Evolutionary conservation across 352 stramenopile species (phyloP).

Genomic region (Pythium plurisporium): DNA sequence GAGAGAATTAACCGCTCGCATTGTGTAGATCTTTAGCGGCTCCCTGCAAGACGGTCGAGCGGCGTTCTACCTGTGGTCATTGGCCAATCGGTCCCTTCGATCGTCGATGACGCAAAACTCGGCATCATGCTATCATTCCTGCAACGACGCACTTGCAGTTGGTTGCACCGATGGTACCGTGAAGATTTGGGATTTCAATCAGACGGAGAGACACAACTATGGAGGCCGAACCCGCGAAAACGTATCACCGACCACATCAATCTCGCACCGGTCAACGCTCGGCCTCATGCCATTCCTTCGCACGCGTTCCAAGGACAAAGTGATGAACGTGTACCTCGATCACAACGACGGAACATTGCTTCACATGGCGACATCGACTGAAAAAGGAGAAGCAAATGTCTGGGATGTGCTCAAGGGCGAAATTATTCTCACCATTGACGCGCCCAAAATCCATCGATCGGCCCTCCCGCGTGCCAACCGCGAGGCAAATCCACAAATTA

Average conservation of each 20-base stretch:
- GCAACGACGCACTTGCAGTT: constrained; percentile 75
- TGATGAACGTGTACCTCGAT: constrained; percentile 75
- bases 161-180: constrained; percentile 72
- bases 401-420: constrained; percentile 87
- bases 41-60: constrained; percentile 65
- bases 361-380: constrained; percentile 77
- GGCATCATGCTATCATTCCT: constrained; percentile 74
- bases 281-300: constrained; percentile 82
- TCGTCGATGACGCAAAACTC: constrained; percentile 63
- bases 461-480: constrained; percentile 62
- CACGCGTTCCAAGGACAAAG: constrained; percentile 70
- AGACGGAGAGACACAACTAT: constrained; percentile 46
- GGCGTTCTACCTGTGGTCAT: constrained; percentile 83
- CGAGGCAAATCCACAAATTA: constrained; percentile 70
- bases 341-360: constrained; percentile 77
- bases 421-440: constrained; percentile 72
- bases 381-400: constrained; percentile 84
- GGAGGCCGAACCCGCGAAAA: constrained; percentile 48
- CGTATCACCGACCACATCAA: constrained; percentile 51
- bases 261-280: constrained; percentile 76
- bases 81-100: constrained; percentile 61
- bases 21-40: constrained; percentile 56
- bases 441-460: constrained; percentile 81
- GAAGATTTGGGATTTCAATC: constrained; percentile 79
- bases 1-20: not conserved